Evolutionary conservation across 192 early-diverging fungal genomes (phyloP).

Genomic region (Jimgerdemannia flammicorona): DNA sequence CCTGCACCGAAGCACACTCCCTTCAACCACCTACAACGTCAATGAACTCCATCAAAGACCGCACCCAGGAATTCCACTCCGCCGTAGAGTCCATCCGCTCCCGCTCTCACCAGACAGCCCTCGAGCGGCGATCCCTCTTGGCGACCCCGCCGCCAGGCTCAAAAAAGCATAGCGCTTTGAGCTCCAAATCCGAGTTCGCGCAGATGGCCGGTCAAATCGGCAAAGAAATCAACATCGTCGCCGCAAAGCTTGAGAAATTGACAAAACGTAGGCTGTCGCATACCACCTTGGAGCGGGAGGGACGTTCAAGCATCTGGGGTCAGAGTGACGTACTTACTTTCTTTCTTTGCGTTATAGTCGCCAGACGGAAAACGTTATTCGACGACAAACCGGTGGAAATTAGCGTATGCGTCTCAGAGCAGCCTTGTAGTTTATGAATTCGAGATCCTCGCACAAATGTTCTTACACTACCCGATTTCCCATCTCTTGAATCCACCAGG

Average conservation of each 20-base stretch:
- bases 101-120: constrained; percentile 15
- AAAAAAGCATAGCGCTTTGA: constrained; percentile 13
- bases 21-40: constrained; percentile 5
- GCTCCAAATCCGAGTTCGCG: constrained; percentile 74
- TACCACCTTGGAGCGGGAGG: neutral
- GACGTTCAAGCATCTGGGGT: too few species aligned
- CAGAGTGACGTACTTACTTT: neutral
- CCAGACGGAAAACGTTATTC: constrained; percentile 94
- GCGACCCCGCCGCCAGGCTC: constrained; percentile 23
- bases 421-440: constrained; percentile 74
- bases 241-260: constrained; percentile 81
- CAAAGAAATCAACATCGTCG: constrained; percentile 82
- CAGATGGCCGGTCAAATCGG: constrained; percentile 79
- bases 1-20: too few species aligned
- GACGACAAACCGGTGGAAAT: constrained; percentile 97
- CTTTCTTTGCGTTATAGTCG: constrained; percentile 47
- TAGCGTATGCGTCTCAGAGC: constrained; percentile 57
- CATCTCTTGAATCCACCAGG: constrained; percentile 33
- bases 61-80: constrained; percentile 83
- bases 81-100: constrained; percentile 70
- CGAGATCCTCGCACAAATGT: neutral
- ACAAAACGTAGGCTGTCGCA: constrained; percentile 54
- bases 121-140: constrained; percentile 17
- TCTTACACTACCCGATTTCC: neutral
- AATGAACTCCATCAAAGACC: constrained; percentile 54